Conservation (phyloP, 768 basidiomycete species). For the Termitomyces sp. region DNA sequence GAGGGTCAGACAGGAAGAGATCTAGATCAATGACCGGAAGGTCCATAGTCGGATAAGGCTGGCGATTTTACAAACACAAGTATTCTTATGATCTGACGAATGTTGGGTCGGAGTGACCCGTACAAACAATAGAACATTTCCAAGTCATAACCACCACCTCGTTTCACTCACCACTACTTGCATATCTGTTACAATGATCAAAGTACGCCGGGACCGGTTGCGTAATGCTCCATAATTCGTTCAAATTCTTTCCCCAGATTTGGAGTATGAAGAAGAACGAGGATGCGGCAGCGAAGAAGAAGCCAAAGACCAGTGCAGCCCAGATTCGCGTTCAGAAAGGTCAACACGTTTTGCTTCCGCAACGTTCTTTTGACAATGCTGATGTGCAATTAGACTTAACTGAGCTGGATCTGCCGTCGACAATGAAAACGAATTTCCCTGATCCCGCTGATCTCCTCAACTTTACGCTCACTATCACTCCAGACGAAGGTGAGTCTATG, state of each 20-base stretch:
- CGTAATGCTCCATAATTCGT: constrained; percentile 3
- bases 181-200: constrained; percentile 36
- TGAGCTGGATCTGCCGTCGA: constrained; percentile 90
- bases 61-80: neutral
- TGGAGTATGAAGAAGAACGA: constrained; percentile 99
- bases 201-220: constrained; percentile 22
- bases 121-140: constrained; percentile 11
- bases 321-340: constrained; percentile 99
- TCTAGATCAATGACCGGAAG: constrained; percentile 79
- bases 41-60: constrained; percentile 28
- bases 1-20: constrained; percentile 47
- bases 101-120: constrained; percentile 11
- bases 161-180: constrained; percentile 21
- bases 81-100: neutral
- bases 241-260: constrained; percentile 50
- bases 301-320: constrained; percentile 97
- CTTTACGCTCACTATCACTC: constrained; percentile 91
- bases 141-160: constrained; percentile 23
- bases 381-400: constrained; percentile 68
- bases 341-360: constrained; percentile 24
- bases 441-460: constrained; percentile 94
- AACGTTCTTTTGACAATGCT: neutral
- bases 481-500: constrained; percentile 78
- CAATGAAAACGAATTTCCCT: constrained; percentile 94
- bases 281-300: constrained; percentile 95